Percentiles rank a stretch among this genome's conserved stretches.
These are phyloP conservation scores for Arachnomyces sp. DNA, from an alignment of 2,329 filamentous ascomycete species.

Conservation along the genomic window DNA sequence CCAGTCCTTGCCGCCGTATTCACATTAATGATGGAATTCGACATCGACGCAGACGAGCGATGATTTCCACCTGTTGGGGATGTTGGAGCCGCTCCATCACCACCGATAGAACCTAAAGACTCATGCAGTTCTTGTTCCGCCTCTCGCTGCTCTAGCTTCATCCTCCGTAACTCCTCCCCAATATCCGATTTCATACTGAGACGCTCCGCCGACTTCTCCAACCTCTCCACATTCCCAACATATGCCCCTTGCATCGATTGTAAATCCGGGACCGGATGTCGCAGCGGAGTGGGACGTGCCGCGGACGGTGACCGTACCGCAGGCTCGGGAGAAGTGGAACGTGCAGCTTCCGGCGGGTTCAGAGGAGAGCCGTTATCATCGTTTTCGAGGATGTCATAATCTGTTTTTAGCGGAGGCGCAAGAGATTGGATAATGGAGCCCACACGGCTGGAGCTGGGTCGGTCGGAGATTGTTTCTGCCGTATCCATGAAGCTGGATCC, in stretches of 20 bases:
- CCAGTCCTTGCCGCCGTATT: slow-evolving; percentile 30
- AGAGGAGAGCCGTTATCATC: slow-evolving; percentile 37
- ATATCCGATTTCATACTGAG: slow-evolving; percentile 42
- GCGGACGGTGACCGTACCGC: slow-evolving; percentile 33
- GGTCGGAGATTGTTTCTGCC: slow-evolving; percentile 14
- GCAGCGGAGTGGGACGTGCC: slow-evolving; percentile 36
- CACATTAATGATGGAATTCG: slow-evolving; percentile 33
- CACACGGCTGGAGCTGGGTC: slow-evolving; percentile 15
- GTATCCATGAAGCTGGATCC: slow-evolving; percentile 20
- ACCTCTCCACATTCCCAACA: slow-evolving; percentile 41
- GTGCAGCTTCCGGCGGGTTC: slow-evolving; percentile 11
- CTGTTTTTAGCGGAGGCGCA: slow-evolving; percentile 22
- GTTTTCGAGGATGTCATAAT: slow-evolving; percentile 41
- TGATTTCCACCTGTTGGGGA: too few relatives aligned
- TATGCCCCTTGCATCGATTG: slow-evolving; percentile 46
- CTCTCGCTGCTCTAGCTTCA: slow-evolving; percentile 34
- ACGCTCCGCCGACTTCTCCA: slow-evolving; percentile 43
- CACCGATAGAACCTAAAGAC: too few relatives aligned
- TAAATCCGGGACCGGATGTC: slow-evolving; percentile 43
- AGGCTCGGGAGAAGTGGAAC: slow-evolving; percentile 21
- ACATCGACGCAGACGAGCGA: slow-evolving; percentile 30
- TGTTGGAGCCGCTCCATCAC: too few relatives aligned
- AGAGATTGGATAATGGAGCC: slow-evolving; percentile 32
- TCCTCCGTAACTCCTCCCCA: slow-evolving; percentile 36
- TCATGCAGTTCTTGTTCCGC: slow-evolving; percentile 1